These are phyloP conservation scores for Penicillium palitans DNA, from an alignment of 2,329 filamentous ascomycete species.

Conservation along the genomic window DNA sequence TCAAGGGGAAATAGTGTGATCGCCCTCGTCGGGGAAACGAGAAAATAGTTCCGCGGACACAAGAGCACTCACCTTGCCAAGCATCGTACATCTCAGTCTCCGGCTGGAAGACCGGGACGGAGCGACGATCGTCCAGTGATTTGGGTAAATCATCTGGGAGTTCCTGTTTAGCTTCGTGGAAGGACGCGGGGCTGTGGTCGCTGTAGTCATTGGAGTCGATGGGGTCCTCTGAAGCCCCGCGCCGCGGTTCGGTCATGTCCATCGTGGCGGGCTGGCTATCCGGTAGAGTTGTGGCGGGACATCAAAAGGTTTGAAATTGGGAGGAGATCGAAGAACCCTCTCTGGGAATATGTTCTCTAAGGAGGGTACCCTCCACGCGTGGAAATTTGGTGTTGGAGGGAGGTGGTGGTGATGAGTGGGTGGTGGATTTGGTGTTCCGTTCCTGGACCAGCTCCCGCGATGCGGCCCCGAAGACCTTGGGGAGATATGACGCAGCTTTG, in stretches of 20 bases:
- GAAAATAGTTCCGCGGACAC: constrained; percentile 1
- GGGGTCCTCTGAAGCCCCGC: constrained; percentile 34
- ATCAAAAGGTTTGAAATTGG: constrained; percentile 16
- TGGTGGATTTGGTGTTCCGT: constrained; percentile 10
- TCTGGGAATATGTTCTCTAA: background rate
- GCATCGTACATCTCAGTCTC: constrained; percentile 99
- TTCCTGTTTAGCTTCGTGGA: constrained; percentile 30
- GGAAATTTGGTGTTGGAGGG: background rate
- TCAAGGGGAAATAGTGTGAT: background rate
- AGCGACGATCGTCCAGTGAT: constrained; percentile 83
- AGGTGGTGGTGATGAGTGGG: background rate
- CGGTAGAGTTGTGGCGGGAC: constrained; percentile 17
- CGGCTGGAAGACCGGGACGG: constrained; percentile 64
- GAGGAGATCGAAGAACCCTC: constrained; percentile 16
- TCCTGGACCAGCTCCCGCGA: constrained; percentile 8
- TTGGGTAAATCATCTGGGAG: constrained; percentile 85
- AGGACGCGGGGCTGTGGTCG: constrained; percentile 23
- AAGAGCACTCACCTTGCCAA: constrained; percentile 75
- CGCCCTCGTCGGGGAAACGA: background rate
- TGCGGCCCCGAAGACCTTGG: background rate
- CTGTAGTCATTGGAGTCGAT: constrained; percentile 22
- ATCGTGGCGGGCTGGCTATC: constrained; percentile 31
- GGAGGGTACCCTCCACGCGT: constrained; percentile 1
- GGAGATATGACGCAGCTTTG: constrained; percentile 9
- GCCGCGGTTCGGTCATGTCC: constrained; percentile 36